These are phyloP conservation scores for Claviceps citrina DNA, from an alignment of 2,329 filamentous ascomycete species.

Conservation along the genomic window DNA sequence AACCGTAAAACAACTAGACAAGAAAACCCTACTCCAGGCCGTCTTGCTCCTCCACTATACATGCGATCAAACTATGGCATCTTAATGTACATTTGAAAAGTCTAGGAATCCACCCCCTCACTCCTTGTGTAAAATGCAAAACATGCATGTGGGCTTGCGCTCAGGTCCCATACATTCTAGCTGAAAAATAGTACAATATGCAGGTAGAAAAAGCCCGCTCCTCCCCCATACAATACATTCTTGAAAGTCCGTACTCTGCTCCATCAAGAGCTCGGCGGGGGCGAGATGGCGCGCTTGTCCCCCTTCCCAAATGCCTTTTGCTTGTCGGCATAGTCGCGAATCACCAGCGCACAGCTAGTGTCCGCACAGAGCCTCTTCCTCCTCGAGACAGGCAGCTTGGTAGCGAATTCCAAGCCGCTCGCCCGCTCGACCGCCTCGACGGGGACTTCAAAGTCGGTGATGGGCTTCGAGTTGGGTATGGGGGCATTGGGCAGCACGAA, in stretches of 20 bases:
- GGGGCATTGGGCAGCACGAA: constrained; percentile 88
- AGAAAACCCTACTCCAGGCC: too few species aligned
- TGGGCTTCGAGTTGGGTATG: constrained; percentile 75
- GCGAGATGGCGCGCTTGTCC: constrained; percentile 11
- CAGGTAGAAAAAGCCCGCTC: too few species aligned
- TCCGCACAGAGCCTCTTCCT: constrained; percentile 74
- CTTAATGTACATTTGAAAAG: not conserved
- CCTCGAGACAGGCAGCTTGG: constrained; percentile 57
- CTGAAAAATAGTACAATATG: too few species aligned
- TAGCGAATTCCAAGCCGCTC: constrained; percentile 79
- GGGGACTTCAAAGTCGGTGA: constrained; percentile 88
- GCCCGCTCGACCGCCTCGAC: constrained; percentile 85
- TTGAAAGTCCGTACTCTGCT: too few species aligned
- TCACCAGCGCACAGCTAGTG: constrained; percentile 65
- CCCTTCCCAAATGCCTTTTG: constrained; percentile 42
- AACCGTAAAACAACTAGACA: too few species aligned
- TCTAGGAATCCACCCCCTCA: not conserved
- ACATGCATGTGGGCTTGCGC: too few species aligned
- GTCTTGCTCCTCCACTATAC: too few species aligned
- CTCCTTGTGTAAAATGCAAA: too few species aligned
- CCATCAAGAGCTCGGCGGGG: too few species aligned
- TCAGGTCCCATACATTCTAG: too few species aligned
- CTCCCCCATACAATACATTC: too few species aligned
- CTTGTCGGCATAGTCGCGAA: constrained; percentile 58
- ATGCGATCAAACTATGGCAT: not conserved